phyloP scores from a whole-genome alignment of 2,329 filamentous ascomycete species.

The Claviceps purpurea region DNA sequence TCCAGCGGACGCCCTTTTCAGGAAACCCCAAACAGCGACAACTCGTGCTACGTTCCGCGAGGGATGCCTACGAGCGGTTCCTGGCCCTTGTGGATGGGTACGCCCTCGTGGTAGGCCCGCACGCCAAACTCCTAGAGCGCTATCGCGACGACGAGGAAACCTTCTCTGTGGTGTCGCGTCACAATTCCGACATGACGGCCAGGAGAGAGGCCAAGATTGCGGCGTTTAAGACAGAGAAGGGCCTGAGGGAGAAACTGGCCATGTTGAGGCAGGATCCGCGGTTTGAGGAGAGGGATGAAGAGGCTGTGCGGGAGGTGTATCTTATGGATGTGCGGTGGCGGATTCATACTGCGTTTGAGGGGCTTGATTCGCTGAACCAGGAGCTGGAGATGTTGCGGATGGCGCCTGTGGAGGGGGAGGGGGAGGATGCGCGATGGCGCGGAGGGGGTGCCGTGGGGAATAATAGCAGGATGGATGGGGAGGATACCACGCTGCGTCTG shows the following conservation, averaged over 20 bases:
- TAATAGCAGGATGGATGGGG: conserved; percentile 5
- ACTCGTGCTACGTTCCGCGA: conserved; percentile 45
- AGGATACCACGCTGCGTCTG: conserved; percentile 52
- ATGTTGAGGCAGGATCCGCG: conserved; percentile 29
- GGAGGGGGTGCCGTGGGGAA: conserved; percentile 19
- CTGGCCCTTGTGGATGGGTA: conserved; percentile 68
- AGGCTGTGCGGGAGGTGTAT: conserved; percentile 65
- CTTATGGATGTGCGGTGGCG: conserved; percentile 61
- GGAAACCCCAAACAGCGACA: conserved; percentile 41
- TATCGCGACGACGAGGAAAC: conserved; percentile 59
- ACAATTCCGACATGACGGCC: conserved; percentile 40
- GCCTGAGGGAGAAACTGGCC: conserved; percentile 71
- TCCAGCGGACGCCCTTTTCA: conserved; percentile 49
- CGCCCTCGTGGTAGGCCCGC: conserved; percentile 49
- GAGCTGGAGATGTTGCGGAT: conserved; percentile 72
- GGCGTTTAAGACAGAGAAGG: conserved; percentile 74
- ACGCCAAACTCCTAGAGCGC: conserved; percentile 56
- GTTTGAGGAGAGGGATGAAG: conserved; percentile 60
- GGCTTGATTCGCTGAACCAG: conserved; percentile 73
- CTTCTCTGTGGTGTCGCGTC: conserved; percentile 58
- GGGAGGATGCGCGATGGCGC: conserved; percentile 19
- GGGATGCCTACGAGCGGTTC: conserved; percentile 64
- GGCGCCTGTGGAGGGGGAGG: conserved; percentile 44
- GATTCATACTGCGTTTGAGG: conserved; percentile 70
- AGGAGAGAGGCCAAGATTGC: conserved; percentile 75